Conservation (phyloP, 192 early-diverging fungal genomes). For the Dissophora globulifera region DNA sequence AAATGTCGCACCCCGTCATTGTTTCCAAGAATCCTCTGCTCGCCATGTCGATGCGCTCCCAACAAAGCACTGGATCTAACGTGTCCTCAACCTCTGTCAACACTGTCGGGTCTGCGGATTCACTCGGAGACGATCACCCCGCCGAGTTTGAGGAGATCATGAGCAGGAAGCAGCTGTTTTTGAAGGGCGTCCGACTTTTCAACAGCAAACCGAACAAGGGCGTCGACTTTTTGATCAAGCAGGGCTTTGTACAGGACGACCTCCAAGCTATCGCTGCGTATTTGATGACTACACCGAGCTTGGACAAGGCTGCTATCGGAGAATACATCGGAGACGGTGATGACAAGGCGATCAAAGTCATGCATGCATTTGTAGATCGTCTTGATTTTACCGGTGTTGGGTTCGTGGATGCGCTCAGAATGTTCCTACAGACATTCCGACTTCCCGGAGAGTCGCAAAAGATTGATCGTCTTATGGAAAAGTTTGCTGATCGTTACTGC, state of each 20-base stretch:
- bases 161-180: conserved; percentile 84
- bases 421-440: conserved; percentile 89
- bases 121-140: conserved; percentile 80
- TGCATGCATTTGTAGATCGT: conserved; percentile 94
- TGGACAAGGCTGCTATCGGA: conserved; percentile 90
- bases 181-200: conserved; percentile 81
- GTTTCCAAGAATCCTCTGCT: conserved; percentile 58
- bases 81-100: conserved; percentile 49
- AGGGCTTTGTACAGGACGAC: conserved; percentile 77
- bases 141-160: conserved; percentile 84
- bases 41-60: conserved; percentile 44
- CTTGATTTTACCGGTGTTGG: conserved; percentile 78
- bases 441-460: conserved; percentile 95
- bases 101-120: conserved; percentile 45
- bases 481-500: conserved; percentile 93
- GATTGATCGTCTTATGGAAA: conserved; percentile 96
- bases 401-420: conserved; percentile 86
- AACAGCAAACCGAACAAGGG: conserved; percentile 91
- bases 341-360: conserved; percentile 88
- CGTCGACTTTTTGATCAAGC: conserved; percentile 80
- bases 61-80: conserved; percentile 47
- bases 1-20: conserved; percentile 54
- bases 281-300: conserved; percentile 75
- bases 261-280: conserved; percentile 81
- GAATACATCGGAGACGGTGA: conserved; percentile 95